Conservation (phyloP, 768 basidiomycete genomes). For the Daedaleopsis sinensis region DNA sequence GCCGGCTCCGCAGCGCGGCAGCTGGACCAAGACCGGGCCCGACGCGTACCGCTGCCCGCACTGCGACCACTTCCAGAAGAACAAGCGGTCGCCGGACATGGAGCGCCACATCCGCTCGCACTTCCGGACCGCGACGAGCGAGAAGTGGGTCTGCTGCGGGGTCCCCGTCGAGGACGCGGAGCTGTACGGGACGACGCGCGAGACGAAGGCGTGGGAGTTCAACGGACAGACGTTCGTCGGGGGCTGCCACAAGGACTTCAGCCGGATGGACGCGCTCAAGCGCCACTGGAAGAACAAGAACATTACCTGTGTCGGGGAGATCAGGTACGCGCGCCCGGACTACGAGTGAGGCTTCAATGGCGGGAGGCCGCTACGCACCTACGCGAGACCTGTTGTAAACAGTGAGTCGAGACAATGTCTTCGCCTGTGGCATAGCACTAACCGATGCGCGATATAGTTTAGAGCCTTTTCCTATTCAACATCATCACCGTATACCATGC, state of each 20-base stretch:
- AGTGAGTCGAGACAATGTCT: neutral
- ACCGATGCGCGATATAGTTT: neutral
- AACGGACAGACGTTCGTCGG: constrained; percentile 37
- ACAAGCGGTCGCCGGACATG: constrained; percentile 59
- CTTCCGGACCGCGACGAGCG: constrained; percentile 30
- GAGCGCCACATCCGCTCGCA: constrained; percentile 62
- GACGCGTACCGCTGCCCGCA: constrained; percentile 47
- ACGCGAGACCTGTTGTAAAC: neutral
- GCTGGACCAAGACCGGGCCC: constrained; percentile 27
- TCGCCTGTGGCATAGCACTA: neutral
- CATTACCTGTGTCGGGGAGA: constrained; percentile 13
- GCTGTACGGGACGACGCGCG: neutral
- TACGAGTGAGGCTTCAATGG: constrained; percentile 25
- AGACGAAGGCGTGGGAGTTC: constrained; percentile 24
- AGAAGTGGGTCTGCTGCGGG: constrained; percentile 43
- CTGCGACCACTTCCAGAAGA: constrained; percentile 50
- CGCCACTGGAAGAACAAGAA: constrained; percentile 32
- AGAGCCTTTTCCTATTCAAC: neutral
- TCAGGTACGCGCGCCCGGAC: constrained; percentile 17
- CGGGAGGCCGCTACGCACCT: neutral
- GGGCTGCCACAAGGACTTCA: constrained; percentile 42
- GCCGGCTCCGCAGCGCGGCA: constrained; percentile 20
- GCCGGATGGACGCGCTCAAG: constrained; percentile 44
- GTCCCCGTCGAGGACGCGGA: constrained; percentile 31
- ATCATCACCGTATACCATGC: neutral